Evolutionary conservation across 768 basidiomycete species (phyloP).

Genomic region (Psilocybe cyanescens): DNA sequence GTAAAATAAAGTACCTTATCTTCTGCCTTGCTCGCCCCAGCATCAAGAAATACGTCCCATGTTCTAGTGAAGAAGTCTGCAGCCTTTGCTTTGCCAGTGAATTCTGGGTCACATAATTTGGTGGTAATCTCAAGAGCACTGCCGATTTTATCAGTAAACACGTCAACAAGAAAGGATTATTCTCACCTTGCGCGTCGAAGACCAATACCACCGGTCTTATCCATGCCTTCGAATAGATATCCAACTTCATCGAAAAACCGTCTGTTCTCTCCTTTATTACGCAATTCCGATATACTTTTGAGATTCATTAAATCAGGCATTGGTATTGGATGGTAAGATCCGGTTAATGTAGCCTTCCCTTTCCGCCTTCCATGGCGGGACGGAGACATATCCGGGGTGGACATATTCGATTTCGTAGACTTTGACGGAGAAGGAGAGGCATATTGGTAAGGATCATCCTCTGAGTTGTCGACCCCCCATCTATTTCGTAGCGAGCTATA

Average conservation of each 20-base stretch:
- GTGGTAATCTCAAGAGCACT: conserved; percentile 80
- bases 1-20: conserved; percentile 41
- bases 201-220: conserved; percentile 49
- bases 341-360: conserved; percentile 29
- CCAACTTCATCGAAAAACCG: conserved; percentile 85
- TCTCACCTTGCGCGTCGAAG: conserved; percentile 71
- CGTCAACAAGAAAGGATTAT: background rate
- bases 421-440: conserved; percentile 32
- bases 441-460: conserved; percentile 61
- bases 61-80: conserved; percentile 72
- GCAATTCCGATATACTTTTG: conserved; percentile 80
- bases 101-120: conserved; percentile 75
- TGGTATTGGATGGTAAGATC: conserved; percentile 35
- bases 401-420: conserved; percentile 31
- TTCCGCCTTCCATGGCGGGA: conserved; percentile 38
- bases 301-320: conserved; percentile 71
- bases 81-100: conserved; percentile 78
- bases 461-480: conserved; percentile 83
- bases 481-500: conserved; percentile 75
- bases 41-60: conserved; percentile 66
- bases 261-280: conserved; percentile 80
- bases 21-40: conserved; percentile 63
- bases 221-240: conserved; percentile 83
- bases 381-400: conserved; percentile 41
- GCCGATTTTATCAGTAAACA: background rate